Conservation (phyloP, 495 filamentous ascomycete species). For the Talaromyces borbonicus region DNA sequence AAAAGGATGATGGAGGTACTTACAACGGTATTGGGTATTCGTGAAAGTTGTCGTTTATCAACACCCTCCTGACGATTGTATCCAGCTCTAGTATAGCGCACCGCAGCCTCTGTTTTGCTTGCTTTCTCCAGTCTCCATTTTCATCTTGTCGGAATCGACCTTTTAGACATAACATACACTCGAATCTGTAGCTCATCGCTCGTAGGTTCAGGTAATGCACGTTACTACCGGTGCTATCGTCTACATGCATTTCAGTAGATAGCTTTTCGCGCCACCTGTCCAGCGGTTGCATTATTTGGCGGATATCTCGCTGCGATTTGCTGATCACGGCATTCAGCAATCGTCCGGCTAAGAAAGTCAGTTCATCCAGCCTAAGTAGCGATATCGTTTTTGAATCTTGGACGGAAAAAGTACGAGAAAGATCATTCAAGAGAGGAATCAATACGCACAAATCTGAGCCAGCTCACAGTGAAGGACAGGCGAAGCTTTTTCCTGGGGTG, state of each 20-base stretch:
- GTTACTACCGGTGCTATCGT: slow-evolving; percentile 10
- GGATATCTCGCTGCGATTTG: slow-evolving; percentile 10
- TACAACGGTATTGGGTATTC: slow-evolving; percentile 10
- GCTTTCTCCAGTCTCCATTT: slow-evolving; percentile 10
- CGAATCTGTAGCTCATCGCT: slow-evolving; percentile 13
- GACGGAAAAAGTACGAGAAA: slow-evolving; percentile 9
- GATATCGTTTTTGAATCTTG: too few relatives aligned
- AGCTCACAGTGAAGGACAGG: slow-evolving; percentile 11
- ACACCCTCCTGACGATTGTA: slow-evolving; percentile 10
- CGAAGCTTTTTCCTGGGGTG: slow-evolving; percentile 11
- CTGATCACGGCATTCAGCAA: slow-evolving; percentile 4
- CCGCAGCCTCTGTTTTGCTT: slow-evolving; percentile 10
- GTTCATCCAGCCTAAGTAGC: too few relatives aligned
- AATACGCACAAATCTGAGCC: slow-evolving; percentile 11
- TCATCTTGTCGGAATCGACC: slow-evolving; percentile 10
- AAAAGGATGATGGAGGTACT: neutral
- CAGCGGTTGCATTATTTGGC: slow-evolving; percentile 11
- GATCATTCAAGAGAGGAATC: slow-evolving; percentile 8
- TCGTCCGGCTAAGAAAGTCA: neutral
- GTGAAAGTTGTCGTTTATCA: slow-evolving; percentile 12
- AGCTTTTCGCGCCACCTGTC: slow-evolving; percentile 10
- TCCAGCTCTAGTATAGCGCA: slow-evolving; percentile 12
- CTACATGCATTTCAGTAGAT: slow-evolving; percentile 11
- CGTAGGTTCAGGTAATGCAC: slow-evolving; percentile 11
- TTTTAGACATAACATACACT: slow-evolving; percentile 11